A percentile compares a stretch with the other conserved stretches of the same genome.
These are phyloP conservation scores for Metschnikowia proteae DNA, from an alignment of 805 yeast species.

Conservation along the genomic window DNA sequence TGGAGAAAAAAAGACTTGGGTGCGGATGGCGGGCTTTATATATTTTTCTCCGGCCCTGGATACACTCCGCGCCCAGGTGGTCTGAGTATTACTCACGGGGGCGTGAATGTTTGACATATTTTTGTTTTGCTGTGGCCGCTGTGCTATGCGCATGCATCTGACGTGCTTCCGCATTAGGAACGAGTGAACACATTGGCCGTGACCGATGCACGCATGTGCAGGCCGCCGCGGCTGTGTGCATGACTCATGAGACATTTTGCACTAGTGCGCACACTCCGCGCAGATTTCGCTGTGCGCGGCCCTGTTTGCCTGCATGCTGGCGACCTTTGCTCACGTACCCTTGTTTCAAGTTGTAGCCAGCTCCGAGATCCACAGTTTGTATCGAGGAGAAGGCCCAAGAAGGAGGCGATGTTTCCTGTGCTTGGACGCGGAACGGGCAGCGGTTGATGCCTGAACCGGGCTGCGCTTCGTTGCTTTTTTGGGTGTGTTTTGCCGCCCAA, in stretches of 20 bases:
- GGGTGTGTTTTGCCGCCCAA: neutral
- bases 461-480: neutral
- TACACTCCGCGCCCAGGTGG: neutral
- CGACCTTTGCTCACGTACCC: no score
- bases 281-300: no score
- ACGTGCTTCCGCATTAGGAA: neutral
- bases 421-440: neutral
- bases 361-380: no score
- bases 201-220: neutral
- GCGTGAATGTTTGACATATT: constrained; percentile 4
- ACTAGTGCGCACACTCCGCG: no score
- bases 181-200: neutral
- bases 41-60: neutral
- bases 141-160: neutral
- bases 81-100: neutral
- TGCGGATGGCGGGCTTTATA: constrained; percentile 12
- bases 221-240: neutral
- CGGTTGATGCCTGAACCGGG: neutral
- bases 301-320: neutral
- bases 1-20: constrained; percentile 13
- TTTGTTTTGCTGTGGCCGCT: constrained; percentile 1
- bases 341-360: no score
- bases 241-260: no score
- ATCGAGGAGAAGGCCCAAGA: no score
- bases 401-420: no score